Conservation (phyloP, 441 rosid genomes). For the Jatropha multifida region DNA sequence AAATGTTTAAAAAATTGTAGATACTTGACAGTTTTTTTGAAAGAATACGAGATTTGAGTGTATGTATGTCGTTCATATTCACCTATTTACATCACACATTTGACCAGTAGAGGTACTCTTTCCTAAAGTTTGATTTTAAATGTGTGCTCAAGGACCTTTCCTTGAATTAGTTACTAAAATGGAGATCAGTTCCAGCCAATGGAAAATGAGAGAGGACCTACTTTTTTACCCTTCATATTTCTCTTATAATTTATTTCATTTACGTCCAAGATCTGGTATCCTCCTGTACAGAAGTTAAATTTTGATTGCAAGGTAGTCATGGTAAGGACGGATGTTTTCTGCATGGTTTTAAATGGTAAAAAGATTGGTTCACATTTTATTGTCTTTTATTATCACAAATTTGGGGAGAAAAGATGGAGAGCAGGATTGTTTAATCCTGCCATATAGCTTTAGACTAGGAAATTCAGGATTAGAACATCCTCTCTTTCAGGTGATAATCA, state of each 20-base stretch:
- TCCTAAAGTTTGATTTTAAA: neutral
- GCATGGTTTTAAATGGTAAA: neutral
- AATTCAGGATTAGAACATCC: neutral
- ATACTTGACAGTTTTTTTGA: neutral
- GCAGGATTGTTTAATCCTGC: neutral
- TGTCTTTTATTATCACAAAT: neutral
- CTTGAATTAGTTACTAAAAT: neutral
- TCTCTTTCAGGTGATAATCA: neutral
- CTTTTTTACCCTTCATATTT: neutral
- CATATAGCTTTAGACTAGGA: neutral
- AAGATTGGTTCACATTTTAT: neutral
- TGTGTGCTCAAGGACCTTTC: neutral
- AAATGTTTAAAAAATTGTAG: neutral
- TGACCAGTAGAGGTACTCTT: neutral
- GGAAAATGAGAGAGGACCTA: neutral
- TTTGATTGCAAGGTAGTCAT: neutral
- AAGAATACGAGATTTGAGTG: neutral
- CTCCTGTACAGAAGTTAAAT: neutral
- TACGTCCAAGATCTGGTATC: neutral
- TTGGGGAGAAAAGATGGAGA: neutral
- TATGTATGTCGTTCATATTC: neutral
- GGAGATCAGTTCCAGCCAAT: neutral
- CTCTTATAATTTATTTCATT: neutral
- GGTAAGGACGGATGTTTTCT: neutral
- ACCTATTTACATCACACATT: neutral